Percentiles rank a stretch among this genome's conserved stretches.
Evolutionary conservation across 306 rosid species (phyloP).

Genomic region (Vicia villosa): DNA sequence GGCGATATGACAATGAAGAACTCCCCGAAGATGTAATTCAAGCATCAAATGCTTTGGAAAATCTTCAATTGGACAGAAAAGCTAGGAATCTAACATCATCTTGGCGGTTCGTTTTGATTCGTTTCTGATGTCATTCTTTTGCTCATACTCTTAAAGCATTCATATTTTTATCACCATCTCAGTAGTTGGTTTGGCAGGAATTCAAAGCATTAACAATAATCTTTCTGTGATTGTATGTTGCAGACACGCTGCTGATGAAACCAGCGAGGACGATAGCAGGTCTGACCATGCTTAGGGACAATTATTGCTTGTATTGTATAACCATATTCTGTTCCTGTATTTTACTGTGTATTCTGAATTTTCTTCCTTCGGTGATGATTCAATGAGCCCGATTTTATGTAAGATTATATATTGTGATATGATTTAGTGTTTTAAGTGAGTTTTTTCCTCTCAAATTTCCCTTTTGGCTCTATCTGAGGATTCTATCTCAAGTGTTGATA

Average conservation of each 20-base stretch:
- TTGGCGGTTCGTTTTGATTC: constrained; percentile 79
- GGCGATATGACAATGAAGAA: constrained; percentile 90
- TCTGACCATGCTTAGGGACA: constrained; percentile 67
- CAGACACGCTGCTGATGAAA: constrained; percentile 90
- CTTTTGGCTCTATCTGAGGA: constrained; percentile 20
- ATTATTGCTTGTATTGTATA: constrained; percentile 36
- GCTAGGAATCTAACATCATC: constrained; percentile 97
- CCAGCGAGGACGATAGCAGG: constrained; percentile 72
- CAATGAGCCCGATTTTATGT: constrained; percentile 48
- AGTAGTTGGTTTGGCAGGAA: constrained; percentile 1
- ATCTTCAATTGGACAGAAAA: constrained; percentile 94
- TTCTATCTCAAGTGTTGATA: constrained; percentile 14
- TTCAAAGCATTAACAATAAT: constrained; percentile 8
- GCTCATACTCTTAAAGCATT: neutral
- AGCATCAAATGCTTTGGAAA: constrained; percentile 88
- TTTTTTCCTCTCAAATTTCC: constrained; percentile 16
- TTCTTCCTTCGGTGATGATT: constrained; percentile 36
- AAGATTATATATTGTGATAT: constrained; percentile 47
- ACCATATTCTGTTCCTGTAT: constrained; percentile 47
- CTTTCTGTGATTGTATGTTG: constrained; percentile 11
- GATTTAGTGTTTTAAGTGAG: constrained; percentile 49
- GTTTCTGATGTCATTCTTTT: neutral
- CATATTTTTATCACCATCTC: constrained; percentile 11
- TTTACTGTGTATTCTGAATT: constrained; percentile 44
- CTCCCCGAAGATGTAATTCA: constrained; percentile 80